Base-by-base conservation (phyloP, 2,329 filamentous ascomycete species). In the Fusarium subtropicale region DNA sequence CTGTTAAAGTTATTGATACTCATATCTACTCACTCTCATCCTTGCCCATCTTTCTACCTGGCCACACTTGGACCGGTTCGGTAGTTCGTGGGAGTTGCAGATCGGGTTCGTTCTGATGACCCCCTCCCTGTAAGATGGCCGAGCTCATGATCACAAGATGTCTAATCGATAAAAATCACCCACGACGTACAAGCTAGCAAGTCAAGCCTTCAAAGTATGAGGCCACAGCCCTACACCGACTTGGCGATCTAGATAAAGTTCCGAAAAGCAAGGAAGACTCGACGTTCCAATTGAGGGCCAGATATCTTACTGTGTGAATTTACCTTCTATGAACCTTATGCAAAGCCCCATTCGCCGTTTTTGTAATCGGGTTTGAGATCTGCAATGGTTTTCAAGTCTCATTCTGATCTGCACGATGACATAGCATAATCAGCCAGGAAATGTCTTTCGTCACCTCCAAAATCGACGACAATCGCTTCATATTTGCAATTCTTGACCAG, bases 341-440 rank as follows among this genome's bases (percentile, higher is more conserved):
- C 9, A 18, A 18, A 61, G 13, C n/a, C 24, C 26, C 16, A 47
- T 33, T 47, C n/a, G 41, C 30, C 6, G 30, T 47, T 60, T 62
- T 26, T 11, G 34, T 39, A 12, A n/a, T 18, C 9, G 7, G 10
- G 13, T 9, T 2, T 12, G 6, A 13, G 28, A 52, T 51, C 31
- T 12, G 15, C 22, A 16, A 10, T 9, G 7, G 20, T 7, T 41
- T 20, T 44, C 22, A 30, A n/a, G 10, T 13, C 3, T 11, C 24
- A 39, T 51, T 2, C 31, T 28, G 38, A 30, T 8, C 47, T 61
- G 56, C 56, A 33, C 5, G 28, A 44, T 61, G 33, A 39, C 46
- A 45, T 60, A 26, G 18, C 20, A 31, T 24, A 33, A 38, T 30
- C 24, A 30, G 7, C n/a, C 15, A 18, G 0, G 11, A 6, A 38